Evolutionary conservation across 768 basidiomycete genomes (phyloP).

Genomic region (Leccinellum luteum): DNA sequence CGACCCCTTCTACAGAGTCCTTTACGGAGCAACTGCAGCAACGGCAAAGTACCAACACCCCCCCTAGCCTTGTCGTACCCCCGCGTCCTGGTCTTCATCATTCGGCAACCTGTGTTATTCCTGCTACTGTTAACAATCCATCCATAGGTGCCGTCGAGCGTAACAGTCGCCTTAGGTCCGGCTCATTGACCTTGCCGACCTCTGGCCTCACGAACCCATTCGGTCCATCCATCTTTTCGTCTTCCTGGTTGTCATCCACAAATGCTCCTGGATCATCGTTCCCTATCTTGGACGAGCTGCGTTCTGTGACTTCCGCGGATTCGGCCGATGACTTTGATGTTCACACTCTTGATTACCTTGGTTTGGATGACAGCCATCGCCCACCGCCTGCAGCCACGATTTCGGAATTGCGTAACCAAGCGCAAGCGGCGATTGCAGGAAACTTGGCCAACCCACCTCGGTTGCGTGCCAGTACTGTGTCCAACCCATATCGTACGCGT

Average conservation of each 20-base stretch:
- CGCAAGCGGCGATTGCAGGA: conserved; percentile 85
- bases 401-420: conserved; percentile 84
- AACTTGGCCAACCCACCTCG: conserved; percentile 79
- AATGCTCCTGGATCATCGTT: conserved; percentile 56
- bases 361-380: conserved; percentile 77
- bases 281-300: conserved; percentile 73
- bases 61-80: conserved; percentile 43
- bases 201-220: conserved; percentile 79
- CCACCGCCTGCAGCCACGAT: conserved; percentile 83
- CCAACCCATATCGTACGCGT: conserved; percentile 81
- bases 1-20: conserved; percentile 48
- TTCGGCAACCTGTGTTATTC: conserved; percentile 62
- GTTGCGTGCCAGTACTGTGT: conserved; percentile 87
- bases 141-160: conserved; percentile 46
- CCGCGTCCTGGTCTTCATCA: conserved; percentile 71
- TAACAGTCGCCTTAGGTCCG: conserved; percentile 85
- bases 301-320: conserved; percentile 76
- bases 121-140: conserved; percentile 44
- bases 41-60: conserved; percentile 35
- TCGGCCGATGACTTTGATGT: conserved; percentile 87
- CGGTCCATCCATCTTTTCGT: conserved; percentile 85
- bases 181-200: conserved; percentile 84
- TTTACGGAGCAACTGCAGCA: conserved; percentile 45
- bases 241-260: conserved; percentile 77
- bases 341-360: conserved; percentile 95